phyloP scores from a whole-genome alignment of 306 rosid species.

The Citrullus colocynthis region DNA sequence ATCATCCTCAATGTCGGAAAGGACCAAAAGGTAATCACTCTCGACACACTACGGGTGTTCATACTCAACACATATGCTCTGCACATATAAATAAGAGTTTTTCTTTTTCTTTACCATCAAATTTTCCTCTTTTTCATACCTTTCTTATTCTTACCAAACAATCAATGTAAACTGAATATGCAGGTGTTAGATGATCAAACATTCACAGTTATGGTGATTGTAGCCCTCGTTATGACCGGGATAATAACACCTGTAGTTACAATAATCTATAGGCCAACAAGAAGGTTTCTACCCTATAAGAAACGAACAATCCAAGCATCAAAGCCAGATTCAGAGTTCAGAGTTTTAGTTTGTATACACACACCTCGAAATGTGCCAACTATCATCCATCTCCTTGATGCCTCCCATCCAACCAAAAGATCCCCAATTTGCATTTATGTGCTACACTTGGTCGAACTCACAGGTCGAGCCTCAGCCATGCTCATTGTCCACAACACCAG shows the following conservation, averaged over 20 bases:
- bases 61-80: neutral
- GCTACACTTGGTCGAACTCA: constrained; percentile 76
- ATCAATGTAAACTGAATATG: constrained; percentile 7
- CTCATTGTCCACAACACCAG: constrained; percentile 69
- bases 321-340: constrained; percentile 47
- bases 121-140: neutral
- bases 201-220: constrained; percentile 76
- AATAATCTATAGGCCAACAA: constrained; percentile 50
- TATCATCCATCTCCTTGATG: constrained; percentile 76
- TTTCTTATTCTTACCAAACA: neutral
- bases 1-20: constrained; percentile 79
- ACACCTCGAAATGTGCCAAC: constrained; percentile 77
- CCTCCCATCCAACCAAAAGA: constrained; percentile 57
- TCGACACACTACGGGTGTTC: neutral
- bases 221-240: constrained; percentile 58
- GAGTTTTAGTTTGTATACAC: constrained; percentile 57
- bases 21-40: constrained; percentile 45
- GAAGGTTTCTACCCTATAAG: constrained; percentile 36
- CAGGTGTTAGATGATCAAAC: constrained; percentile 70
- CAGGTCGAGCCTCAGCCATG: constrained; percentile 94
- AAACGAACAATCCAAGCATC: constrained; percentile 51
- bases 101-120: neutral
- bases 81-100: neutral
- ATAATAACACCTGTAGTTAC: constrained; percentile 51
- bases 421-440: constrained; percentile 70